Conservation (phyloP, 805 yeast species). For the Isabelozyma gotoi region DNA sequence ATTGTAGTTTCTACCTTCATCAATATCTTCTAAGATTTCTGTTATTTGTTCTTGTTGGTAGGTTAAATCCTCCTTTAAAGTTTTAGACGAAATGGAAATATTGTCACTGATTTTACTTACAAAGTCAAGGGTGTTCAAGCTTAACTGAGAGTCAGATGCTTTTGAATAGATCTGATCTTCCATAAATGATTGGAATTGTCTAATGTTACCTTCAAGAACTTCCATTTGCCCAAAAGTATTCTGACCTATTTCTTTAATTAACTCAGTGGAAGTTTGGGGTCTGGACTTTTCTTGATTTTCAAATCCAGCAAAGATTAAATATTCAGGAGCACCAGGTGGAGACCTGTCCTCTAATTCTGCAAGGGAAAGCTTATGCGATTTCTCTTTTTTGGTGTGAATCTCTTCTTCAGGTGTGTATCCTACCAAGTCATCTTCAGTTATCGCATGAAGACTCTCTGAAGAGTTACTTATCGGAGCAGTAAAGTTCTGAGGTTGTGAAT, state of each 20-base stretch:
- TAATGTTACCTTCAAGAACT: background rate
- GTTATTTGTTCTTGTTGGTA: conserved; percentile 4
- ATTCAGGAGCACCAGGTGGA: background rate
- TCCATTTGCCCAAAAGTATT: background rate
- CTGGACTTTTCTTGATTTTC: background rate
- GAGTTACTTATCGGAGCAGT: background rate
- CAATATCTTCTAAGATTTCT: conserved; percentile 10
- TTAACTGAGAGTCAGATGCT: background rate
- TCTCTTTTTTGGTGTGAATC: background rate
- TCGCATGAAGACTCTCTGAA: background rate
- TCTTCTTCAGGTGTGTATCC: background rate
- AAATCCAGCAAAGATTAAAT: background rate
- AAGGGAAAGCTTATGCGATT: background rate
- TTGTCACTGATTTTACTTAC: conserved; percentile 5
- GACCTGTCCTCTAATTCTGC: background rate
- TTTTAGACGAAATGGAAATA: background rate
- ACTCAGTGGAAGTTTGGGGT: background rate
- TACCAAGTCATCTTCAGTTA: background rate
- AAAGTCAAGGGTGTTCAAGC: conserved; percentile 2
- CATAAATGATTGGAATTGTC: background rate
- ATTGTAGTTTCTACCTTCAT: conserved; percentile 14
- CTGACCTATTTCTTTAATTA: background rate
- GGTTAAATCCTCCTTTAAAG: background rate
- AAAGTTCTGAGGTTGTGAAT: background rate
- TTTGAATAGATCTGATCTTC: background rate